phyloP scores from a whole-genome alignment of 352 stramenopile genomes.

The Phytophthora meadii region DNA sequence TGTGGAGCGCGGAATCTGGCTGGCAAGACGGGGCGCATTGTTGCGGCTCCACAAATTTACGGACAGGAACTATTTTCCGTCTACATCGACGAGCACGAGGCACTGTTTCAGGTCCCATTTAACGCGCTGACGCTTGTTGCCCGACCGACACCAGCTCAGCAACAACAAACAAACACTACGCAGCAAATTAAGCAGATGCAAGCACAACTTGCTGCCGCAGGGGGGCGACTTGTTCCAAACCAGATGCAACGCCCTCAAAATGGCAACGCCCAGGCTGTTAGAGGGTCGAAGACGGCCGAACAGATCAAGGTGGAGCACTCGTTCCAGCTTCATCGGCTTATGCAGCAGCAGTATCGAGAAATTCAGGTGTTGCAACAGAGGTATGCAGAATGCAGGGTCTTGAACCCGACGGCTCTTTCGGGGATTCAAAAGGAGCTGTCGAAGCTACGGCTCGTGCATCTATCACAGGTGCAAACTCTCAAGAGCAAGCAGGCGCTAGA shows the following conservation, averaged over 20 bases:
- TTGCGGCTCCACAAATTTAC: conserved; percentile 78
- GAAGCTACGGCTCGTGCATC: conserved; percentile 83
- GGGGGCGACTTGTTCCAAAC: conserved; percentile 31
- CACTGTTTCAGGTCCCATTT: conserved; percentile 83
- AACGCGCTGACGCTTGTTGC: conserved; percentile 73
- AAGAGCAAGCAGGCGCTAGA: conserved; percentile 87
- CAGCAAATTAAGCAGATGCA: conserved; percentile 46
- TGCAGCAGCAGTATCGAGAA: conserved; percentile 89
- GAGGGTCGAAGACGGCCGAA: conserved; percentile 44
- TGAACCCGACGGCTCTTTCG: conserved; percentile 75
- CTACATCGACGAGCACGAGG: conserved; percentile 86
- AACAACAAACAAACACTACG: conserved; percentile 47
- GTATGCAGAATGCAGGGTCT: conserved; percentile 78
- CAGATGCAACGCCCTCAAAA: conserved; percentile 34
- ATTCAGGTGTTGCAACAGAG: conserved; percentile 88
- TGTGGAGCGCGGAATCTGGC: conserved; percentile 80
- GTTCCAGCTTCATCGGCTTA: conserved; percentile 85
- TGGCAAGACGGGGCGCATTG: conserved; percentile 77
- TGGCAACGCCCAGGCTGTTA: conserved; percentile 20
- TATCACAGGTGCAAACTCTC: conserved; percentile 86
- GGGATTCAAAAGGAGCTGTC: conserved; percentile 87
- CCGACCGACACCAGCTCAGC: conserved; percentile 44
- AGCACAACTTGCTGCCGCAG: conserved; percentile 36
- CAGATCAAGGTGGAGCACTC: conserved; percentile 89
- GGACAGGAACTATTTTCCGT: conserved; percentile 84